These are phyloP conservation scores for Solanum piurae DNA, from an alignment of 257 asterid genomes.

Conservation along the genomic window DNA sequence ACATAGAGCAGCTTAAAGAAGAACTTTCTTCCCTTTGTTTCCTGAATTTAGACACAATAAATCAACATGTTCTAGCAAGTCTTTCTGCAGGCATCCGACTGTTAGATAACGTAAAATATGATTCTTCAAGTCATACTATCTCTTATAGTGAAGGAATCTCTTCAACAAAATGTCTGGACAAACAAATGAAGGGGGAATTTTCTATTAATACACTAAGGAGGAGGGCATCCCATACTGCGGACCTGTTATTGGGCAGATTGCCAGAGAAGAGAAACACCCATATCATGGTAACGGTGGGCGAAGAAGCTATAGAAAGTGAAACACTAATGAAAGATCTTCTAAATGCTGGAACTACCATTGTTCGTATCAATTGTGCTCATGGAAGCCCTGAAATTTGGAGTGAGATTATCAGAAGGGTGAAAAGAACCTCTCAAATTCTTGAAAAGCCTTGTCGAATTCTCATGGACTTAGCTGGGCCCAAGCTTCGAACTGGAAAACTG, in stretches of 20 bases:
- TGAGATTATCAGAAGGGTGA: slow-evolving; percentile 38
- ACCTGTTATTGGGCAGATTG: slow-evolving; percentile 41
- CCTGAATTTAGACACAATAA: slow-evolving; percentile 37
- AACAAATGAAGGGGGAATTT: slow-evolving; percentile 25
- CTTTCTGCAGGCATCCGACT: slow-evolving; percentile 46
- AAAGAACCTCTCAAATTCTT: slow-evolving; percentile 35
- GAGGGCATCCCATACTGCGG: slow-evolving; percentile 28
- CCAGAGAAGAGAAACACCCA: slow-evolving; percentile 37
- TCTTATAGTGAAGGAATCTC: slow-evolving; percentile 19
- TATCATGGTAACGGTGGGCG: slow-evolving; percentile 68
- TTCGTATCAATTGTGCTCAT: slow-evolving; percentile 74
- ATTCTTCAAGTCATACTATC: slow-evolving; percentile 12
- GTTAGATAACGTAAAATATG: slow-evolving; percentile 29
- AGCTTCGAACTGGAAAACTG: slow-evolving; percentile 63
- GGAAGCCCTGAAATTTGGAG: slow-evolving; percentile 52
- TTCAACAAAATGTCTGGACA: slow-evolving; percentile 9
- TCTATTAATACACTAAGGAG: slow-evolving; percentile 30
- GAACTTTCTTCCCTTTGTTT: slow-evolving; percentile 55
- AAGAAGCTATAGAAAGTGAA: slow-evolving; percentile 44
- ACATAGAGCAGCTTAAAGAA: slow-evolving; percentile 36
- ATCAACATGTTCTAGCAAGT: slow-evolving; percentile 52
- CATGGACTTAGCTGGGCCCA: slow-evolving; percentile 83
- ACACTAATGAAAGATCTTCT: slow-evolving; percentile 35
- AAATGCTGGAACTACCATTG: slow-evolving; percentile 43
- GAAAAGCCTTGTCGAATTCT: slow-evolving; percentile 68